Percentiles rank a stretch among this genome's conserved stretches.
Conservation (phyloP, 2,329 filamentous ascomycete genomes). For the Shiraia sp. region DNA sequence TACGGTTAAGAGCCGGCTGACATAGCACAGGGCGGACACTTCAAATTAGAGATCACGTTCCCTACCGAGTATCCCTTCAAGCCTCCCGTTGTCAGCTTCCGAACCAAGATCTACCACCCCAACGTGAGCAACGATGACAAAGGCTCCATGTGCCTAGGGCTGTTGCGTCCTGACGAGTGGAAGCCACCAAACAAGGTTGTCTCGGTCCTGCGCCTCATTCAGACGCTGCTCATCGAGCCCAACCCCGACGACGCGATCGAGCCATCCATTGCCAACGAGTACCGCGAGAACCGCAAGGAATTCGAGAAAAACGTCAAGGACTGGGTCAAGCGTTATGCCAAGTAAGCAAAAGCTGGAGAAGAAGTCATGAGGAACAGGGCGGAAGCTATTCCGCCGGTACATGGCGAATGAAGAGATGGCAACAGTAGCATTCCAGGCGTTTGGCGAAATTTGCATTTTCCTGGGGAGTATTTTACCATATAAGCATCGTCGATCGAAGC, state of each 20-base stretch:
- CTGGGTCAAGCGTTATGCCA: constrained; percentile 77
- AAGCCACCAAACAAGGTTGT: constrained; percentile 81
- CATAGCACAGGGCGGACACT: constrained; percentile 65
- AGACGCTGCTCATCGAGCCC: constrained; percentile 75
- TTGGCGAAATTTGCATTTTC: constrained; percentile 31
- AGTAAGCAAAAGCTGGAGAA: constrained; percentile 32
- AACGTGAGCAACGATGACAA: constrained; percentile 87
- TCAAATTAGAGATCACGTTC: constrained; percentile 72
- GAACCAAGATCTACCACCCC: constrained; percentile 92
- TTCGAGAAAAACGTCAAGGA: constrained; percentile 76
- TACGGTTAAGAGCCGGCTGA: constrained; percentile 9
- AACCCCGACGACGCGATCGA: constrained; percentile 91
- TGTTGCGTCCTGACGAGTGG: constrained; percentile 86
- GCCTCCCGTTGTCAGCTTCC: constrained; percentile 76
- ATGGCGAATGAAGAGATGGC: constrained; percentile 8
- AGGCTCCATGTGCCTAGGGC: constrained; percentile 82
- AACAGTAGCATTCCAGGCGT: constrained; percentile 37
- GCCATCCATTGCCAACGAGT: constrained; percentile 83
- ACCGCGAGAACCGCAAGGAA: constrained; percentile 65
- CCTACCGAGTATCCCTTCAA: constrained; percentile 89
- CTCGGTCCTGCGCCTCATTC: constrained; percentile 76
- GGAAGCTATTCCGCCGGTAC: constrained; percentile 1
- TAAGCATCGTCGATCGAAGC: constrained; percentile 9
- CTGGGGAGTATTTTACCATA: constrained; percentile 9
- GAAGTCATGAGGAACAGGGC: constrained; percentile 6